Evolutionary conservation across 2,329 filamentous ascomycete genomes (phyloP), one percentile per base, ranked within the genome.

Genomic region (Neofusicoccum sp.): DNA sequence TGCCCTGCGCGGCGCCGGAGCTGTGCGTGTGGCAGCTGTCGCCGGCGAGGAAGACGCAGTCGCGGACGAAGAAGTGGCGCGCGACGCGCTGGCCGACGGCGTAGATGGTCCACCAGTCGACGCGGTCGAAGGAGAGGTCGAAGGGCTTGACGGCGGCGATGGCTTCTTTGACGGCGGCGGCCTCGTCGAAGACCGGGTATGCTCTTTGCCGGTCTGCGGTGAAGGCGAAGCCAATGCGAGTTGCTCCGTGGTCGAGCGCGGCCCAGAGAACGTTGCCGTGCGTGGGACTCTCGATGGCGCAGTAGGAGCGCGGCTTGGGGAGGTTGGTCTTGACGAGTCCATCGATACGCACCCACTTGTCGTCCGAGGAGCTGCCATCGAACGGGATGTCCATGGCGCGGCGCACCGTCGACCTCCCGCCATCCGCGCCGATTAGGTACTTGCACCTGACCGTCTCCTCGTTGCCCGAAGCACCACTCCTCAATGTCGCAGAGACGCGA

Each of bases 11-110:
- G 2, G 83, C 85, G 0, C 81, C 80, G 0, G 83, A 83, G 41
- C 77, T 83, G 64, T 86, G 83, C 11, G 84, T 83, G 64, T 87
- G 84, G 1, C 82, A 83, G 5, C 84, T 83, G 62, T 87, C 85
- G 12, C 85, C 84, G 1, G 81, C 84, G 0, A 87, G 72, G 48
- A 87, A 82, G 3, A 84, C 75, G 3, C 83, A 78, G 2, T 80
- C 79, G 28, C 77, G 75, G 5, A 66, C 64, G 45, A 67, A 72
- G 63, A 76, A 74, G 2, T 66, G 66, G 14, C 71, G 70, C 11
- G 69, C 75, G 22, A 80, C 73, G 7, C 78, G 74, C 67, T 81
- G 79, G 1, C 79, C 78, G 3, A 81, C 76, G 3, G 73, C 71
- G 64, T 80, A 81, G 41, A 79, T 73, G 4, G 76, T 80, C 72